phyloP scores from a whole-genome alignment of 345 rosid genomes.

The Abelmoschus esculentus region DNA sequence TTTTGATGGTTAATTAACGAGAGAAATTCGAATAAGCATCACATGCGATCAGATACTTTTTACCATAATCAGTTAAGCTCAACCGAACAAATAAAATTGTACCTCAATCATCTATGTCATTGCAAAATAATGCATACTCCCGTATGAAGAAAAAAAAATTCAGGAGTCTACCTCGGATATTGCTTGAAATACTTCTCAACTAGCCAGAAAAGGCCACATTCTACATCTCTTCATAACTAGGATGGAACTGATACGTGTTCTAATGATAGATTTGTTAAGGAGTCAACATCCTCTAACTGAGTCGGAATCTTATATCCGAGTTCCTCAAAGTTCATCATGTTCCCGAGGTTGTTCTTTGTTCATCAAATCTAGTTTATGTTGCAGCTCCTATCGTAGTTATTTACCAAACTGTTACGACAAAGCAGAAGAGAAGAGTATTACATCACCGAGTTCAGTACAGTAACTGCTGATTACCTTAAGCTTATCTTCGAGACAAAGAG shows the following conservation, averaged over 20 bases:
- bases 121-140: too few relatives aligned
- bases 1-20: too few relatives aligned
- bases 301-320: conserved; percentile 7
- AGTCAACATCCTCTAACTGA: conserved; percentile 14
- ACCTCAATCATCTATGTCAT: too few relatives aligned
- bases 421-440: neutral
- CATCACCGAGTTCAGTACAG: neutral
- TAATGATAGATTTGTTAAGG: neutral
- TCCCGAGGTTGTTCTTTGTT: conserved; percentile 48
- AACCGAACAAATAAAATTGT: too few relatives aligned
- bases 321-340: conserved; percentile 64
- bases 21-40: too few relatives aligned
- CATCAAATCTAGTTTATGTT: conserved; percentile 57
- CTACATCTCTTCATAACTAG: conserved; percentile 1
- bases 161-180: too few relatives aligned
- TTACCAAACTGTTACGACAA: neutral
- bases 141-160: too few relatives aligned
- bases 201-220: conserved; percentile 5
- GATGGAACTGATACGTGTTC: neutral
- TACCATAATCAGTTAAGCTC: too few relatives aligned
- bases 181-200: neutral
- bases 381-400: conserved; percentile 49
- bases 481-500: conserved; percentile 63
- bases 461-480: conserved; percentile 44
- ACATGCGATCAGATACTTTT: too few relatives aligned